Evolutionary conservation across 495 filamentous ascomycete genomes (phyloP), one percentile per base, ranked within the genome.

Genomic region (Trichocladium antarcticum): DNA sequence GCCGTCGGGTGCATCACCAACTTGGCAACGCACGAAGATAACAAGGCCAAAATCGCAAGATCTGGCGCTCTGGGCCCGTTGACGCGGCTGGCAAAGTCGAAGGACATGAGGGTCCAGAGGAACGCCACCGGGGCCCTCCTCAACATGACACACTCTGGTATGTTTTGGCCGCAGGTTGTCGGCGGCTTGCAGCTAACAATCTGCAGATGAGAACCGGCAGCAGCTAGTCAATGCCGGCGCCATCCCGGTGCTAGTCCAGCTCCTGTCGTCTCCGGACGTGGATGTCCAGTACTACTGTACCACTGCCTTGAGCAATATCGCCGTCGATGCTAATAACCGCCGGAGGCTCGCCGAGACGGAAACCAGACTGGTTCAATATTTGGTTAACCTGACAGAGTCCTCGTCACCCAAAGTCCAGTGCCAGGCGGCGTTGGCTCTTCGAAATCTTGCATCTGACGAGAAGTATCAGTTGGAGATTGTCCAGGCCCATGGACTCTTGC

Each of bases 221-320:
- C 88, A 97, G 65, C 80, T 98, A 22, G 92, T 98, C 41, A 90
- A 92, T 50, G 93, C 92, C 40, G 89, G 89, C 44, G 93, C 92
- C 9, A 95, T 98, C 52, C 93, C 92, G 4, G 92, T 97, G 8
- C 79, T 98, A 12, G 92, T 98, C 42, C 88, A 95, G 55, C 76
- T 98, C 20, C 77, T 98, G 29, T 88, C 85, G 12, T 96, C 90
- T 31, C 65, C 81, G 17, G 92, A 98, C 61, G 87, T 95, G 46
- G 92, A 98, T 62, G 92, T 98, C 14, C 92, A 98, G 71, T 98
- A 98, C 68, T 98, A 98, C 68, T 98, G 92, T 71, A 98, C 92
- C 29, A 98, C 92, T 2, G 92, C 92, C 12, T 78, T 98, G 42
- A 95, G 89, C 76, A 98, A 98, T 61, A 98, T 98, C 57, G 92